phyloP scores from a whole-genome alignment of 2,329 filamentous ascomycete species.

The Trichophaea hybrida region DNA sequence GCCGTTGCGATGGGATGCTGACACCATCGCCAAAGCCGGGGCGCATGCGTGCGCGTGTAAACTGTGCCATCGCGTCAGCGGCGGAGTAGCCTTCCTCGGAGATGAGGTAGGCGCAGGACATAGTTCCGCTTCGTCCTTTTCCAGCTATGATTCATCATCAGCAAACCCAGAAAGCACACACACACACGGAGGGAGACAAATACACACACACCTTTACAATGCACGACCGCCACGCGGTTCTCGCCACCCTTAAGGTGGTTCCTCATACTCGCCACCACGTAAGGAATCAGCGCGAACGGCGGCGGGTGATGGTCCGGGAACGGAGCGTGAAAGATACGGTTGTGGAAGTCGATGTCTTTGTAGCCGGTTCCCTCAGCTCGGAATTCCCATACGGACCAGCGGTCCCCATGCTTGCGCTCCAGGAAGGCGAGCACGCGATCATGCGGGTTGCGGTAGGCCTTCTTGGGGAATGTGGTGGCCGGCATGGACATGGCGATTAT shows the following conservation, averaged over 20 bases:
- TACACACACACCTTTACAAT: constrained; percentile 54
- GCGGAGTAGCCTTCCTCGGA: constrained; percentile 62
- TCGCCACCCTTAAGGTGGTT: constrained; percentile 57
- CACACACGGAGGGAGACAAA: too few species aligned
- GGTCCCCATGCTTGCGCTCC: constrained; percentile 62
- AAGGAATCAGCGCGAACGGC: constrained; percentile 73
- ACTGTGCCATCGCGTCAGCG: constrained; percentile 48
- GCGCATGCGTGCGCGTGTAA: constrained; percentile 77
- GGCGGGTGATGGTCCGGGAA: constrained; percentile 97
- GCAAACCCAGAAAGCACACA: too few species aligned
- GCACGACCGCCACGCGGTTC: constrained; percentile 57
- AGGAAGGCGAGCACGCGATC: constrained; percentile 77
- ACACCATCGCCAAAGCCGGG: constrained; percentile 78
- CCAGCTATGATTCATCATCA: constrained; percentile 43
- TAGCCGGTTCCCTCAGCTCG: constrained; percentile 93
- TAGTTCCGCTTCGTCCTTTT: constrained; percentile 81
- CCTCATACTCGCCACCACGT: constrained; percentile 83
- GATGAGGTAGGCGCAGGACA: constrained; percentile 79
- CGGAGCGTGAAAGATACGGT: constrained; percentile 75
- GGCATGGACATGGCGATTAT: constrained; percentile 71
- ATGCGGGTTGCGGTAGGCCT: constrained; percentile 85
- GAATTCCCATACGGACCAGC: constrained; percentile 98
- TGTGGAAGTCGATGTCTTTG: constrained; percentile 75
- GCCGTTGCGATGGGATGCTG: constrained; percentile 79
- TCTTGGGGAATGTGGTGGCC: constrained; percentile 73